These are phyloP conservation scores for Exophiala spinifera DNA, from an alignment of 2,329 filamentous ascomycete genomes.

Conservation along the genomic window DNA sequence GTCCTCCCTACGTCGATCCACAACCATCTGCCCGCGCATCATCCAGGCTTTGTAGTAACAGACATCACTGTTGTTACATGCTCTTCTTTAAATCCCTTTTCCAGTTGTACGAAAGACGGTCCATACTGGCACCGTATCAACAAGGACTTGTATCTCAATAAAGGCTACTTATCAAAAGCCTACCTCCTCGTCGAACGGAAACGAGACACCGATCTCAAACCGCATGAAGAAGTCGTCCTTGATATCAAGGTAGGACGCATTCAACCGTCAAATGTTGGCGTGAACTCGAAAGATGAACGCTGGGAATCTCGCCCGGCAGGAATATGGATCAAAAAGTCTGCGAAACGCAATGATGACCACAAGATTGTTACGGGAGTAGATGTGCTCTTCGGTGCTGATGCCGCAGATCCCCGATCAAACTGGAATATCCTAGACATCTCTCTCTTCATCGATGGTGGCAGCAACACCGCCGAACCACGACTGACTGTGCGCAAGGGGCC, in stretches of 20 bases:
- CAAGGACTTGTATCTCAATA: slow-evolving; percentile 81
- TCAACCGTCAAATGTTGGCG: slow-evolving; percentile 60
- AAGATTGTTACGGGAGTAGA: slow-evolving; percentile 77
- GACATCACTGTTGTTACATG: slow-evolving; percentile 78
- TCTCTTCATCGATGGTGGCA: slow-evolving; percentile 64
- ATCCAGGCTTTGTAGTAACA: slow-evolving; percentile 78
- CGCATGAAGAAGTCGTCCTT: slow-evolving; percentile 73
- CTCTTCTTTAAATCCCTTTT: slow-evolving; percentile 69
- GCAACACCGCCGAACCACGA: slow-evolving; percentile 64
- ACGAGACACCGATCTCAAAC: slow-evolving; percentile 75
- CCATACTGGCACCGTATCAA: slow-evolving; percentile 78
- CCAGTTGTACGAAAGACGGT: slow-evolving; percentile 70
- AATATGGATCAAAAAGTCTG: slow-evolving; percentile 76
- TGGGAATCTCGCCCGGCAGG: slow-evolving; percentile 79
- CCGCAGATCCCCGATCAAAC: slow-evolving; percentile 79
- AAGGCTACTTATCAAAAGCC: slow-evolving; percentile 69
- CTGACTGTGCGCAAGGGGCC: slow-evolving; percentile 73
- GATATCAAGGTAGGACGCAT: slow-evolving; percentile 72
- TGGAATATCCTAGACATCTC: slow-evolving; percentile 78
- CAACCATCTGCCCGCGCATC: slow-evolving; percentile 80
- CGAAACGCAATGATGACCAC: slow-evolving; percentile 69
- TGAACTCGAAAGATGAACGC: slow-evolving; percentile 55
- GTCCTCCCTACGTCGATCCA: slow-evolving; percentile 83
- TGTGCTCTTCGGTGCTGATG: slow-evolving; percentile 84
- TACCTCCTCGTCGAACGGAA: slow-evolving; percentile 81